Evolutionary conservation across 1,284 basidiomycete species (phyloP), one percentile per base, ranked within the genome.

Genomic region (Ceratobasidium sp.): DNA sequence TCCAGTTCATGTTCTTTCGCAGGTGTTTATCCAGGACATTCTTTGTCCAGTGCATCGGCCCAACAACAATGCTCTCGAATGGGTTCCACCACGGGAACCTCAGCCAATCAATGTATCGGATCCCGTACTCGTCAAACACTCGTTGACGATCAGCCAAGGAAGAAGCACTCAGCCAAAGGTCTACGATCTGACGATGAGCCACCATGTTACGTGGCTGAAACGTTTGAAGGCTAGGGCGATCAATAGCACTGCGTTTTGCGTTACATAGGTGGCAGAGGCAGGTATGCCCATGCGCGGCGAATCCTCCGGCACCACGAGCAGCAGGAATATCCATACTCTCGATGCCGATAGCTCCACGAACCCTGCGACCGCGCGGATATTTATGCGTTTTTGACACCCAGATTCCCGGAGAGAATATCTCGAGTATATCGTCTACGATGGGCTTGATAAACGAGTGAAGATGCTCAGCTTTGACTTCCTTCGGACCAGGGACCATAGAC

Each of bases 11-110:
- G 46, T 43, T 66, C 29, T 66, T 43, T 8, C 44, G 64, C 11
- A 66, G 5, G 8, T 44, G 64, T 32, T 66, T 62, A 3, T 66
- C 44, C 6, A 66, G 19, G 2, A 66, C 17, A 25, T 66, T 66
- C 17, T 66, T 66, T 1, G 8, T 34, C 61, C 61, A 64, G 25
- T 86, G 84, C 83, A 86, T 85, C 1, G 78, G 59, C 77, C 85
- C 83, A 22, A 85, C 79, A 5, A 86, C 83, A 9, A 83, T 78
- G 77, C 81, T 82, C 19, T 65, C 61, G 0, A 82, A 79, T 0
- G 83, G 85, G 77, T 86, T 81, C 84, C 83, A 86, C 76, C 86
- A 87, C 0, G 80, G 79, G 1, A 86, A 81, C 6, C 78, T 57
- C 76, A 83, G 82, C 1, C 87, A 79, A 64, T 82, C 80, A 0